Conservation (phyloP, 1,139 yeast species). For the Nadsonia starkeyi-henricii region DNA sequence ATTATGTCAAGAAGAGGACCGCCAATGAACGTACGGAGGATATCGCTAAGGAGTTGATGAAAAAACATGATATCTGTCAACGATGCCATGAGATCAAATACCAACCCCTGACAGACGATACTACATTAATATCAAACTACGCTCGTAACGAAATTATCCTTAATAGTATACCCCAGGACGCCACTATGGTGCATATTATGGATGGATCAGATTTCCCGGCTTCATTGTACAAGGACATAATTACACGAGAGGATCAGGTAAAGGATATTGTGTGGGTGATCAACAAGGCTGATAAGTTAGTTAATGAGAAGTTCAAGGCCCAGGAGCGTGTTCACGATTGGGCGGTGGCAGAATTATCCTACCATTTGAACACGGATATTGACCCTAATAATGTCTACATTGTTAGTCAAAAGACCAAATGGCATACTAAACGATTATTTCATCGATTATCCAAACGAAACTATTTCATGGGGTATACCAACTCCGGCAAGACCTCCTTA, state of each 20-base stretch:
- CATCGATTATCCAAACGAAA: conserved; percentile 30
- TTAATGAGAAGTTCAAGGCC: conserved; percentile 23
- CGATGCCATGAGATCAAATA: background rate
- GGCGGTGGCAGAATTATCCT: conserved; percentile 30
- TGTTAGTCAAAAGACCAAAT: conserved; percentile 36
- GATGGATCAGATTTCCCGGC: conserved; percentile 63
- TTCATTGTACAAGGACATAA: conserved; percentile 21
- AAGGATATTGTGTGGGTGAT: conserved; percentile 37
- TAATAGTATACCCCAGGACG: conserved; percentile 32
- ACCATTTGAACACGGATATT: conserved; percentile 25
- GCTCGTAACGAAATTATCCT: conserved; percentile 15
- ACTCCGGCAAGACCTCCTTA: conserved; percentile 64
- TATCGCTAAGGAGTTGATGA: background rate
- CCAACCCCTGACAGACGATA: background rate
- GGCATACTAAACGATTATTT: conserved; percentile 35
- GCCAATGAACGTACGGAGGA: background rate
- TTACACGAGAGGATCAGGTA: background rate
- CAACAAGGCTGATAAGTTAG: conserved; percentile 45
- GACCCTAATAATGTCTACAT: conserved; percentile 34
- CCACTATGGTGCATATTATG: conserved; percentile 44
- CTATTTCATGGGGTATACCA: conserved; percentile 58
- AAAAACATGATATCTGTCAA: background rate
- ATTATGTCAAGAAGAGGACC: background rate
- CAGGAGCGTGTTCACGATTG: conserved; percentile 31
- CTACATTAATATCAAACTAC: background rate